Conservation (phyloP, 2,329 filamentous ascomycete genomes). For the Fusarium poae region DNA sequence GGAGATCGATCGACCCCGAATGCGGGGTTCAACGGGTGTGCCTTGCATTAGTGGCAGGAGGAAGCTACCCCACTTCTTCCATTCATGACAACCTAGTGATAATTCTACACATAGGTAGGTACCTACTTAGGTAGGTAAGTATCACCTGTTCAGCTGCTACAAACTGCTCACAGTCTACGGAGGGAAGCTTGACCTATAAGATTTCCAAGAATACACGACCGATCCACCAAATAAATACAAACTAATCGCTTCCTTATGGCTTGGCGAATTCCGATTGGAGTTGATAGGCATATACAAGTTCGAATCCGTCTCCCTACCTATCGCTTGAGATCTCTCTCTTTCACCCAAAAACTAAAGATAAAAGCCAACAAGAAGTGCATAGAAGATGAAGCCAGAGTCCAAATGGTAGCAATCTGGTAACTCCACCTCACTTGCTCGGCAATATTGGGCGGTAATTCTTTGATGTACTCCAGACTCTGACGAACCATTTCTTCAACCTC, state of each 20-base stretch:
- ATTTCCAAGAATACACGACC: background rate
- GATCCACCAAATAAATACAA: background rate
- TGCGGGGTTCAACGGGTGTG: background rate
- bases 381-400: conserved; percentile 57
- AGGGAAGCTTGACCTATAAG: background rate
- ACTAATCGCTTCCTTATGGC: background rate
- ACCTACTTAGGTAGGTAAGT: too few species aligned
- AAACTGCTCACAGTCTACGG: background rate
- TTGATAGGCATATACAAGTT: background rate
- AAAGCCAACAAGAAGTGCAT: conserved; percentile 57
- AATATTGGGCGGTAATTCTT: conserved; percentile 70
- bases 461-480: conserved; percentile 77
- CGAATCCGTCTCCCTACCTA: conserved; percentile 39
- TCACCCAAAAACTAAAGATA: conserved; percentile 63
- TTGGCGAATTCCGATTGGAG: background rate
- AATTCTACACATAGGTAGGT: too few species aligned
- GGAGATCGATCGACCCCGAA: background rate
- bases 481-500: conserved; percentile 77
- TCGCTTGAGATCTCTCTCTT: conserved; percentile 66
- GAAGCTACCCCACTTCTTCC: conserved; percentile 1
- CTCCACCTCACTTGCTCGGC: conserved; percentile 72
- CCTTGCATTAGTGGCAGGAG: conserved; percentile 8
- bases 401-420: conserved; percentile 67
- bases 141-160: background rate
- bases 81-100: background rate